Evolutionary conservation across 108 stramenopile species (phyloP).

Genomic region (Mediolabrus comicus): DNA sequence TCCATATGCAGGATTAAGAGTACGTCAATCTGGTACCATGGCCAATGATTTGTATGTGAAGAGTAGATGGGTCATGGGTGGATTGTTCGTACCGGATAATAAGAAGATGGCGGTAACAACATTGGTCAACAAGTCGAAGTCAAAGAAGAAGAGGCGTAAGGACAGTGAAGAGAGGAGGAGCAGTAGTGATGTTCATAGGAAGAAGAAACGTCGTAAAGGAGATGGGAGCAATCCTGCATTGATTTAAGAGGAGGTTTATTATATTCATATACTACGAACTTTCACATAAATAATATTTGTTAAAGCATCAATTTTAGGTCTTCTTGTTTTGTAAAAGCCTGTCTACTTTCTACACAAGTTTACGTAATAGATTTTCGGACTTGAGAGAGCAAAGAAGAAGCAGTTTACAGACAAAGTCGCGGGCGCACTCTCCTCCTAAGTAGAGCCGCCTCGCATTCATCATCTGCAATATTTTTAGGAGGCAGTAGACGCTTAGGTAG

Average conservation of each 20-base stretch:
- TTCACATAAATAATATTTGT: too few species aligned
- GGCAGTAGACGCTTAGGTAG: too few species aligned
- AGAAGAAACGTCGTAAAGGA: conserved; percentile 15
- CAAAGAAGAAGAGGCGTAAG: conserved; percentile 2
- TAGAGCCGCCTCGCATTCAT: too few species aligned
- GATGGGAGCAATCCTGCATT: conserved; percentile 49
- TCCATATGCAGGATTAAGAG: conserved; percentile 74
- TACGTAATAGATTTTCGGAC: too few species aligned
- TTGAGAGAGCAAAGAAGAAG: too few species aligned
- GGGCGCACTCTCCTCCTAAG: too few species aligned
- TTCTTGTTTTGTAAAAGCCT: too few species aligned
- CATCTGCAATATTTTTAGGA: too few species aligned
- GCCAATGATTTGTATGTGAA: conserved; percentile 90
- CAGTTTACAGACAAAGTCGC: too few species aligned
- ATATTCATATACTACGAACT: neutral
- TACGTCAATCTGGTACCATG: conserved; percentile 89
- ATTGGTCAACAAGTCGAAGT: neutral
- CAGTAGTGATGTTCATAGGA: conserved; percentile 18
- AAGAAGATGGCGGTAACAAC: neutral
- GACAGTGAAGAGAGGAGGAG: conserved; percentile 9
- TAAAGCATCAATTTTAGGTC: too few species aligned
- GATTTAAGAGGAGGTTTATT: conserved; percentile 29
- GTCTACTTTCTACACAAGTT: too few species aligned
- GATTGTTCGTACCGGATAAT: conserved; percentile 37
- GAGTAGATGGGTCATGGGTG: conserved; percentile 82